phyloP scores from a whole-genome alignment of 805 yeast species.

The Zygoascus biomembranicola region DNA sequence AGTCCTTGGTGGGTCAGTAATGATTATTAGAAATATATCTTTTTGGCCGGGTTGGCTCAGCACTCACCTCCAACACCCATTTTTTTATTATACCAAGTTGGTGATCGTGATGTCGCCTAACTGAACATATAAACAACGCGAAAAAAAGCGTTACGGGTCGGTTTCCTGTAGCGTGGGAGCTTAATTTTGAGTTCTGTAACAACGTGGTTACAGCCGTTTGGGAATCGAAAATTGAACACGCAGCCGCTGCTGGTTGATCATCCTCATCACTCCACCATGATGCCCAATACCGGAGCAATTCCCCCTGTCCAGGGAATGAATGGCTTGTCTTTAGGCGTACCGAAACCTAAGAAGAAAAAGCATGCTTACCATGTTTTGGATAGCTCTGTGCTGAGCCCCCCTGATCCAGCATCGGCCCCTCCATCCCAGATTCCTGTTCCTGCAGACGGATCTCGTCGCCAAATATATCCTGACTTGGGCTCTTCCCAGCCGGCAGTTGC shows the following conservation, averaged over 20 bases:
- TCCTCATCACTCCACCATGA: background rate
- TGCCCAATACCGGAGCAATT: background rate
- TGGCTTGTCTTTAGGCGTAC: background rate
- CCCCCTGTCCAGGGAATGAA: background rate
- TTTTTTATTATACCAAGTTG: background rate
- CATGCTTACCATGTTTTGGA: constrained; percentile 17
- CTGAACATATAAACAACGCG: background rate
- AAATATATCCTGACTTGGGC: background rate
- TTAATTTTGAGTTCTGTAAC: too few species aligned
- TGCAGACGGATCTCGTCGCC: background rate
- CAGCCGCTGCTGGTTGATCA: background rate
- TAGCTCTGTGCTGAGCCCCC: constrained; percentile 1
- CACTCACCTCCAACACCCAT: constrained; percentile 19
- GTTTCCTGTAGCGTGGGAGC: background rate
- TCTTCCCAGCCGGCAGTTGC: background rate
- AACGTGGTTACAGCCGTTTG: too few species aligned
- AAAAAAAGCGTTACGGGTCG: background rate
- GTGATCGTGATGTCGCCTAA: background rate
- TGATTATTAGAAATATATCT: background rate
- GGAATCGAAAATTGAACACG: background rate
- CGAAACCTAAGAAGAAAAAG: background rate
- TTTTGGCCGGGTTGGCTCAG: background rate
- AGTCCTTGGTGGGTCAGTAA: background rate
- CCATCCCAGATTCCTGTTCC: background rate
- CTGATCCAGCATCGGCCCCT: background rate